phyloP scores from a whole-genome alignment of 352 stramenopile genomes.

The Pythium angustatum region DNA sequence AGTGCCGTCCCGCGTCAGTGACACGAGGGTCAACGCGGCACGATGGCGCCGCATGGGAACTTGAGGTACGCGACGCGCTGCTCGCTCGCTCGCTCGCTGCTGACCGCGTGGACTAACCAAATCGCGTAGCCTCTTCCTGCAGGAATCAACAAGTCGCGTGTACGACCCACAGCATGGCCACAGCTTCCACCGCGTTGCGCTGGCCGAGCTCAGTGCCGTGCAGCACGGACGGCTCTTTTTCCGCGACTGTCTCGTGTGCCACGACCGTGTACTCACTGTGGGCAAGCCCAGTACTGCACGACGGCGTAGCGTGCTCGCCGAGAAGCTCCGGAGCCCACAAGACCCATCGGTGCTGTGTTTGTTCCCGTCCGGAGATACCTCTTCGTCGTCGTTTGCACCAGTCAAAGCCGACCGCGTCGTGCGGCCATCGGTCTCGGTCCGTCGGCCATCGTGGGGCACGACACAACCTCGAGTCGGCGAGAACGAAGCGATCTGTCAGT shows the following conservation, averaged over 20 bases:
- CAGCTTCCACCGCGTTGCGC: conserved; percentile 47
- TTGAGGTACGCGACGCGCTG: conserved; percentile 25
- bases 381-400: background rate
- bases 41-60: no score
- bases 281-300: conserved; percentile 13
- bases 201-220: conserved; percentile 38
- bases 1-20: no score
- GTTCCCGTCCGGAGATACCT: conserved; percentile 1
- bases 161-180: conserved; percentile 56
- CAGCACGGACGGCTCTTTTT: conserved; percentile 67
- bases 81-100: background rate
- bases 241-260: conserved; percentile 56
- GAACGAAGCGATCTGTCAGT: conserved; percentile 47
- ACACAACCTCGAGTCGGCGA: background rate
- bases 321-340: background rate
- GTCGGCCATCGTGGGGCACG: conserved; percentile 11
- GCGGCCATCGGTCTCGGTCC: background rate
- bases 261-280: conserved; percentile 48
- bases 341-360: background rate
- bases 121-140: conserved; percentile 11
- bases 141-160: conserved; percentile 7
- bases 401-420: conserved; percentile 13
- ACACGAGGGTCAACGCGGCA: no score
- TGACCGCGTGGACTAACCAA: background rate
- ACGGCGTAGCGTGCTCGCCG: background rate